Conservation (phyloP, 1,139 yeast genomes). For the Pichia sp. region DNA sequence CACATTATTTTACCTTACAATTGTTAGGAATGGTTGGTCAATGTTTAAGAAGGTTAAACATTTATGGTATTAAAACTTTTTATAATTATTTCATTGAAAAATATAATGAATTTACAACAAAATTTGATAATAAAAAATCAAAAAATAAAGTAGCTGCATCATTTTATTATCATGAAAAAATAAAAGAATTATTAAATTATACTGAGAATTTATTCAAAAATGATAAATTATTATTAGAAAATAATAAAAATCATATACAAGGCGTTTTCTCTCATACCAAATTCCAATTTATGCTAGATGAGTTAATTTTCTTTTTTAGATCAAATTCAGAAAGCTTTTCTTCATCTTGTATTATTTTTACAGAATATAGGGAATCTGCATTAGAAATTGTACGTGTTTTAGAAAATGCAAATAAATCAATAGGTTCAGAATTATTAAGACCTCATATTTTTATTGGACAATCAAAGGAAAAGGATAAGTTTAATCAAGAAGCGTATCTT, state of each 20-base stretch:
- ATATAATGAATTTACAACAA: slow-evolving; percentile 51
- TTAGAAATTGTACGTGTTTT: slow-evolving; percentile 72
- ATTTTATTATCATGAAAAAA: slow-evolving; percentile 48
- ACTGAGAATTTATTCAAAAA: slow-evolving; percentile 38
- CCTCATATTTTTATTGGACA: slow-evolving; percentile 95
- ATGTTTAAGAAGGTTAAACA: slow-evolving; percentile 57
- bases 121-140: slow-evolving; percentile 44
- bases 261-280: slow-evolving; percentile 62
- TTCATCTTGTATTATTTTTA: slow-evolving; percentile 62
- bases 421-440: slow-evolving; percentile 32
- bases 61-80: slow-evolving; percentile 80
- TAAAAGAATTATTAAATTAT: slow-evolving; percentile 38
- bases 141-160: slow-evolving; percentile 54
- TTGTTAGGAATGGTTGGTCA: slow-evolving; percentile 72
- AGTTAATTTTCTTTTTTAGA: slow-evolving; percentile 50
- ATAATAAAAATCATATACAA: slow-evolving; percentile 17
- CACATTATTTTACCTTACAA: slow-evolving; percentile 53
- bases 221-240: slow-evolving; percentile 32
- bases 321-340: slow-evolving; percentile 28
- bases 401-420: slow-evolving; percentile 32
- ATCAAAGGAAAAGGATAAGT: slow-evolving; percentile 51
- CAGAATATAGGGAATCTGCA: slow-evolving; percentile 86
- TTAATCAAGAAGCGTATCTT: slow-evolving; percentile 47
- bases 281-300: slow-evolving; percentile 52
- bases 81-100: slow-evolving; percentile 58